Evolutionary conservation across 1,284 basidiomycete species (phyloP), one percentile per base, ranked within the genome.

Genomic region (Sporisorium exsertum): DNA sequence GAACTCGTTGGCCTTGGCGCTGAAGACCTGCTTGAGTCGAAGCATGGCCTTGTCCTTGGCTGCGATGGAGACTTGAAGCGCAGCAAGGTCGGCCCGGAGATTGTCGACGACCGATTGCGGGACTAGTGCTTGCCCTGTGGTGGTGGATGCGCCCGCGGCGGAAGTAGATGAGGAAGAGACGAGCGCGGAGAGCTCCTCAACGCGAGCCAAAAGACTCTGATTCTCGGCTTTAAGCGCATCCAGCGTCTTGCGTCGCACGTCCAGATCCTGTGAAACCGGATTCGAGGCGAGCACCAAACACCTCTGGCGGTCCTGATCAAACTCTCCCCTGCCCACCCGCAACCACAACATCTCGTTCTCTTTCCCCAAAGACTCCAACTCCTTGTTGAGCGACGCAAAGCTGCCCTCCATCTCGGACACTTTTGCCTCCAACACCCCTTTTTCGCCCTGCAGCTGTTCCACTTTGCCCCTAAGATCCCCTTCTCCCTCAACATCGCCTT

Each of bases 1-100:
- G 86, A 95, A 94, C 81, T 94, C 93, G 53, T 90, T 89, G 4
- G 90, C 90, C 84, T 94, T 95, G 37, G 90, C 89, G 0, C 88
- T 86, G 82, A 92, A 94, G 1, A 86, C 86, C 82, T 94, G 89
- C 79, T 92, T 90, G 22, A 95, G 87, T 22, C 93, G 88, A 45
- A 91, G 78, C 27, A 93, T 86, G 27, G 92, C 88, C 82, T 93
- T 94, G 82, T 94, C 92, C 81, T 91, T 87, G 16, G 88, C 70
- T 27, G 68, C 69, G 8, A 86, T 78, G 8, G 70, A 85, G 3
- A 89, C 88, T 72, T 91, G 87, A 1, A 94, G 87, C 29, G 89
- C 89, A 32, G 86, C 78, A 79, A 91, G 91, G 81, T 93, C 91
- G 63, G 88, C 87, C 24, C 88, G 87, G 0, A 91, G 87, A 0